Percentiles rank a stretch among this genome's conserved stretches.
Evolutionary conservation across 106 monocot species (phyloP).

Genomic region (Allium fistulosum): DNA sequence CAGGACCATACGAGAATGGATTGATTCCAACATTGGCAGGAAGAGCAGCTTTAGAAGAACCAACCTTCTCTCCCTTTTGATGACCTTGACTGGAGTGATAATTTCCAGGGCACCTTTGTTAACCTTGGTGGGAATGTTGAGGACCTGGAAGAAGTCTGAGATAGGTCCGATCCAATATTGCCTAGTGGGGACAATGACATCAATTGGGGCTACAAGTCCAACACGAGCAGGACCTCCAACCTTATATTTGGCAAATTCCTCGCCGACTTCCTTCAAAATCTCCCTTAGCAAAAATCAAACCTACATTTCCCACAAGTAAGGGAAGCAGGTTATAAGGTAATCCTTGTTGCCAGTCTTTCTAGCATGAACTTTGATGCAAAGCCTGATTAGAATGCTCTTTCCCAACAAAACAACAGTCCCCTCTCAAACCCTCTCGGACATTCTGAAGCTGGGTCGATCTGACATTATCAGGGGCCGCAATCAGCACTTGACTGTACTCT

Average conservation of each 20-base stretch:
- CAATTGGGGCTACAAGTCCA: constrained; percentile 34
- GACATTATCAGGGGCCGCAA: constrained; percentile 68
- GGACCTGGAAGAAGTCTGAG: constrained; percentile 91
- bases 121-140: constrained; percentile 90
- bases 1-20: constrained; percentile 88
- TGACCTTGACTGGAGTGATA: constrained; percentile 86
- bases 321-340: constrained; percentile 54
- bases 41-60: constrained; percentile 86
- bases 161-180: constrained; percentile 86
- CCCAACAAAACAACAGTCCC: constrained; percentile 80
- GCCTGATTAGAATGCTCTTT: constrained; percentile 86
- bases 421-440: constrained; percentile 51
- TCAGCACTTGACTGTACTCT: constrained; percentile 65
- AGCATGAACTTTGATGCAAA: constrained; percentile 64
- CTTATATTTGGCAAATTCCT: constrained; percentile 80
- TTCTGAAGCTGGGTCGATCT: constrained; percentile 77
- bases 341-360: constrained; percentile 57
- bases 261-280: constrained; percentile 85
- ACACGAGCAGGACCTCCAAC: constrained; percentile 38
- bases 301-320: constrained; percentile 70
- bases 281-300: constrained; percentile 81
- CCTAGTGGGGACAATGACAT: constrained; percentile 88
- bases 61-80: constrained; percentile 89
- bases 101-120: constrained; percentile 97
- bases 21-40: constrained; percentile 86